Conservation (phyloP, 2,329 filamentous ascomycete genomes). For the Calonectria fujianensis region DNA sequence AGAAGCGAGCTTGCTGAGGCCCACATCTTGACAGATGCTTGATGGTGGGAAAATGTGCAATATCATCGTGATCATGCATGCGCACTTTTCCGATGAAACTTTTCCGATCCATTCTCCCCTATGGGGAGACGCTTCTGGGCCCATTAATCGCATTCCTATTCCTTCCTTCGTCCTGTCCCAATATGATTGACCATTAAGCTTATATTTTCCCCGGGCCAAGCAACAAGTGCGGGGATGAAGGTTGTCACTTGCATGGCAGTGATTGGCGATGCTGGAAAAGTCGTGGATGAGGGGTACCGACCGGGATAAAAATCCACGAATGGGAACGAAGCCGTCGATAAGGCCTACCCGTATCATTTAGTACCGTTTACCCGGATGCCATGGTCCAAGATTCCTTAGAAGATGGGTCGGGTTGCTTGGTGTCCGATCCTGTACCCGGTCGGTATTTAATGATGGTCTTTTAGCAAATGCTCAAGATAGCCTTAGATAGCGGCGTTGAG, state of each 20-base stretch:
- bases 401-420: too few species aligned
- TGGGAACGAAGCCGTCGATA: not conserved
- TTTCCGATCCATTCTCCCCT: not conserved
- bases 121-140: not conserved
- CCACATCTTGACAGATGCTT: not conserved
- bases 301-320: conserved; percentile 8
- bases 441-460: not conserved
- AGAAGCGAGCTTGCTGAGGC: not conserved
- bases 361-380: not conserved
- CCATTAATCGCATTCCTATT: not conserved
- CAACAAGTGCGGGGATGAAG: not conserved
- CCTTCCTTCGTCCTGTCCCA: not conserved
- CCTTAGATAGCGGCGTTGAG: not conserved
- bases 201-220: not conserved
- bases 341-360: not conserved
- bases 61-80: not conserved
- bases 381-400: too few species aligned
- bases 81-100: not conserved
- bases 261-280: not conserved
- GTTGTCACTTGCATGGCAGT: too few species aligned
- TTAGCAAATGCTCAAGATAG: not conserved
- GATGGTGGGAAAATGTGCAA: conserved; percentile 21
- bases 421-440: not conserved
- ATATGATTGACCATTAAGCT: conserved; percentile 7
- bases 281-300: not conserved